Base-by-base conservation (phyloP, 306 rosid genomes). In the Lupinus albus region DNA sequence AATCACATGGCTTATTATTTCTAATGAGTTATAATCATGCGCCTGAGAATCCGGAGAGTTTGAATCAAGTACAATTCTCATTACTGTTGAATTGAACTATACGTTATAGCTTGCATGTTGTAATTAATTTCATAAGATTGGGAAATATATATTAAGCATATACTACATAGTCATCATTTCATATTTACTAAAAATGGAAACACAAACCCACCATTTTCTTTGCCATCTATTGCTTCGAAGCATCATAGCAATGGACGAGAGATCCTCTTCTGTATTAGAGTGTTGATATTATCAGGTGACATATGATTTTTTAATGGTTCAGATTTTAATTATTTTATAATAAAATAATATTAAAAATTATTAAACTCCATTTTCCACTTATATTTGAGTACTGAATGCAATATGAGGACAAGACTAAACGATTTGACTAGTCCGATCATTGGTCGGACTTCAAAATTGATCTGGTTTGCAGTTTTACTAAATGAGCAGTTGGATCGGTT, bases 1-100 rank as follows among this genome's bases (percentile, higher is more conserved):
- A 30, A 59, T 54, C 66, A 55, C 78, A 64, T 64, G 58, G 42
- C 41, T 55, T 45, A 1, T 2, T 64, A 55, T 54, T 73, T 64
- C 72, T 64, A 73, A 55, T 6, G 44, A 32, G 7, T 17, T 38
- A 64, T 54, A 1, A 51, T 21, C 1, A 20, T 13, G 21, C 72
- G 59, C 30, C 30, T 25, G 30, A 25, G 30, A 25, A 3, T 20
- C 38, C 59, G 14, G 36, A 5, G 14, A n/a, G 53, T 63, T 63
- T 63, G 41, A 63, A 45, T 45, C 38, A 64, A 28, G 39, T 42
- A 20, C 53, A 11, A 11, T 20, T 21, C 54, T 44, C 68, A 42
- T 7, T 1, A 21, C 7, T n/a, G 2, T 3, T 14, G 54, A 51
- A 9, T 7, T 16, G 17, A 36, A 11, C 8, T 49, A n/a, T 39